A percentile compares a stretch with the other conserved stretches of the same genome.
Conservation (phyloP, 1,284 basidiomycete species). For the Garcileccinum viscosum region DNA sequence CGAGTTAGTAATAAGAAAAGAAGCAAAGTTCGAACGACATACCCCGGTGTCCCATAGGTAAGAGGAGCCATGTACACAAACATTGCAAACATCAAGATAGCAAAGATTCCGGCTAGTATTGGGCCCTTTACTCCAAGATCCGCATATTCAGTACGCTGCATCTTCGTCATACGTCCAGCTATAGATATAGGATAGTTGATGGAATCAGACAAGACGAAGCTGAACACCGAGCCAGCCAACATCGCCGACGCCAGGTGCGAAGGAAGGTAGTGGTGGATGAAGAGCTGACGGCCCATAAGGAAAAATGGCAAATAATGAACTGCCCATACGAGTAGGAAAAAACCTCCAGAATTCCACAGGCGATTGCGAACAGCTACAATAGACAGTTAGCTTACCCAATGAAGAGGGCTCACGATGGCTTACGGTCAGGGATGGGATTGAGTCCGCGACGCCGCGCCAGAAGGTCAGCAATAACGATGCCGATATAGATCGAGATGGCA, state of each 20-base stretch:
- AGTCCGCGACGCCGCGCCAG: constrained; percentile 86
- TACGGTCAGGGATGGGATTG: constrained; percentile 86
- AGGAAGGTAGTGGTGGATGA: constrained; percentile 98
- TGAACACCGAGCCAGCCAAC: constrained; percentile 89
- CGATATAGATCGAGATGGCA: constrained; percentile 85
- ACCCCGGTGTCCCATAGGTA: constrained; percentile 93
- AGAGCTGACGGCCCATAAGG: constrained; percentile 96
- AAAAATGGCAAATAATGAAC: constrained; percentile 98
- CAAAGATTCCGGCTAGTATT: constrained; percentile 64
- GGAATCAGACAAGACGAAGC: constrained; percentile 90
- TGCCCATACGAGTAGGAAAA: constrained; percentile 94
- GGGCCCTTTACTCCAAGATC: constrained; percentile 76
- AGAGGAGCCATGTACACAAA: constrained; percentile 84
- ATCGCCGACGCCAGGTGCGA: constrained; percentile 92
- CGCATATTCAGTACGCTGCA: constrained; percentile 68
- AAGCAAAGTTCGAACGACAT: constrained; percentile 41
- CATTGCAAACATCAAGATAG: constrained; percentile 67
- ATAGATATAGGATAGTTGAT: constrained; percentile 92
- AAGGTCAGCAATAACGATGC: constrained; percentile 88
- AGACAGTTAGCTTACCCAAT: constrained; percentile 8
- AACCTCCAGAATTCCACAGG: constrained; percentile 93
- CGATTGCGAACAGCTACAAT: constrained; percentile 83
- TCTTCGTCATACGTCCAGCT: constrained; percentile 64
- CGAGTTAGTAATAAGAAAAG: constrained; percentile 13
- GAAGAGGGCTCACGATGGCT: constrained; percentile 40